Evolutionary conservation across 352 stramenopile genomes (phyloP).

Genomic region (Phytophthora foliorum): DNA sequence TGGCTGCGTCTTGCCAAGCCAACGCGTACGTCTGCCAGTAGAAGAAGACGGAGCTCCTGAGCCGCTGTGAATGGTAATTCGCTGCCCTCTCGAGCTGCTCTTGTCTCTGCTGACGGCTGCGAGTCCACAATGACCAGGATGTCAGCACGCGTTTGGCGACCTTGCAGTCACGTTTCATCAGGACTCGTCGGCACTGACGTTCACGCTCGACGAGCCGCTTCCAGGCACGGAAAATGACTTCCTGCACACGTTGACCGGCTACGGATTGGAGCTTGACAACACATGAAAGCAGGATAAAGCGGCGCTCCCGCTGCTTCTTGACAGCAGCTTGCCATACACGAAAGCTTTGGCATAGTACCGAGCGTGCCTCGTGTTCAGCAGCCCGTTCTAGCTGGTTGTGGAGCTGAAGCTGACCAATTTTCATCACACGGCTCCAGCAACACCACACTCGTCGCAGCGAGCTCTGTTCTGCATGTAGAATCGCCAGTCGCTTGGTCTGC

Average conservation of each 20-base stretch:
- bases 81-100: conserved; percentile 28
- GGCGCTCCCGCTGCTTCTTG: conserved; percentile 43
- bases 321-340: conserved; percentile 26
- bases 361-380: conserved; percentile 2
- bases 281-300: conserved; percentile 58
- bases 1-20: conserved; percentile 67
- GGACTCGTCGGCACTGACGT: conserved; percentile 9
- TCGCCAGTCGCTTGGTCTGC: conserved; percentile 14
- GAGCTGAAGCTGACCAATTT: conserved; percentile 4
- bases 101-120: conserved; percentile 6
- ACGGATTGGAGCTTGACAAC: conserved; percentile 59
- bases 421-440: conserved; percentile 11
- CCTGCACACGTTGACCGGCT: conserved; percentile 13
- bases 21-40: conserved; percentile 84
- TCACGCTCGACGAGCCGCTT: conserved; percentile 10
- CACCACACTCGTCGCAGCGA: conserved; percentile 12
- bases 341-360: conserved; percentile 16
- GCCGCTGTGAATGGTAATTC: conserved; percentile 38
- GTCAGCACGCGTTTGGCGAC: conserved; percentile 9
- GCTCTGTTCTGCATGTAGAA: conserved; percentile 18
- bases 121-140: conserved; percentile 18
- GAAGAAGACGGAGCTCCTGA: conserved; percentile 62
- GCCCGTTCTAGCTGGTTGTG: conserved; percentile 24
- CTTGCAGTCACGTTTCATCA: conserved; percentile 11
- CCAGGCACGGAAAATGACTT: conserved; percentile 40